Evolutionary conservation across 2,329 filamentous ascomycete genomes (phyloP), one percentile per base, ranked within the genome.

Genomic region (Fusarium azukiicola): DNA sequence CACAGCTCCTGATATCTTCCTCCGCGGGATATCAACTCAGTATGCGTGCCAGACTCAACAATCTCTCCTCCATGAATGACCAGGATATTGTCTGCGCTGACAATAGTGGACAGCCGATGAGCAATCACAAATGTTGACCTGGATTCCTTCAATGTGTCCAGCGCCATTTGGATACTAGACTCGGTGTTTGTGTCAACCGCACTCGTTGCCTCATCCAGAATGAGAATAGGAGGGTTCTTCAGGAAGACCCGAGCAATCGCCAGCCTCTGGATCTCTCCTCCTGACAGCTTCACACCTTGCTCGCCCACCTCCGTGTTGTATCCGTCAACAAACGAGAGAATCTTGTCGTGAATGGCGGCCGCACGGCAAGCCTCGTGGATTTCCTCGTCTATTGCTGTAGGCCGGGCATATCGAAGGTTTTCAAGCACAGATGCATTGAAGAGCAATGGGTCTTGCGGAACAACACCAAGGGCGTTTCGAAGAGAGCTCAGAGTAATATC

Each of bases 131-230:
- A 90, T 0, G 91, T 92, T 2, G 92, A 93, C 27, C 91, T 87
- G 6, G 86, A 88, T 40, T 85, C 85, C 68, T 88, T 90, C 36
- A 93, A 82, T 52, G 85, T 83, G 5, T 87, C 85, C 52, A 94
- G 81, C 9, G 90, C 88, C 66, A 84, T 73, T 81, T 92, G 88
- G 44, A 93, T 88, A 67, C 84, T 82, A 4, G 82, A 82, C 76
- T 92, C 89, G 0, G 89, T 91, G 92, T 79, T 81, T 4, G 86
- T 85, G 58, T 89, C 87, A 36, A 89, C 79, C 1, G 93, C 92
- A 44, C 91, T 93, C 0, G 94, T 96, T 0, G 94, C 94, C 85
- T 96, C 94, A 75, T 96, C 95, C 3, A 94, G 88, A 16, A 96
- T 92, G 1, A 96, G 86, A 61, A 96, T 94, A 2, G 90, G 89